Conservation (phyloP, 2,329 filamentous ascomycete genomes). For the Epicoccum nigrum region DNA sequence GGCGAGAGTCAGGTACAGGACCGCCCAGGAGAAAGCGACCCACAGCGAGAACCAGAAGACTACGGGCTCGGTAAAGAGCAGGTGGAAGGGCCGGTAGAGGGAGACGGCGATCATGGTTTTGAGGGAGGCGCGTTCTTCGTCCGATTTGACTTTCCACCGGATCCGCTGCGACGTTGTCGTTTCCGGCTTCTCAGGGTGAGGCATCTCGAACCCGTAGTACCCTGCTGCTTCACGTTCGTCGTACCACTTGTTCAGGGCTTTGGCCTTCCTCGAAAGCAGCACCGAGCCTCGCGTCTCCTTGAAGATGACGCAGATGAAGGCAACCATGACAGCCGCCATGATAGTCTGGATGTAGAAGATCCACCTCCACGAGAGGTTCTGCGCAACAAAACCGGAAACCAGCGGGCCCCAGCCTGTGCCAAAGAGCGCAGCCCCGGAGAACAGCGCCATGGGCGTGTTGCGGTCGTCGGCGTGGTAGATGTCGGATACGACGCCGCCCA, state of each 20-base stretch:
- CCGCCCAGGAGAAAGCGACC: constrained; percentile 88
- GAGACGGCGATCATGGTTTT: constrained; percentile 74
- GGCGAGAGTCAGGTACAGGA: constrained; percentile 83
- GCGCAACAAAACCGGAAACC: constrained; percentile 70
- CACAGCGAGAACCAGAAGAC: constrained; percentile 89
- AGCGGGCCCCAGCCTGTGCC: constrained; percentile 83
- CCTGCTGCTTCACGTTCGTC: constrained; percentile 72
- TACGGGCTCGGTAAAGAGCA: constrained; percentile 76
- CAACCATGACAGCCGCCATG: constrained; percentile 66
- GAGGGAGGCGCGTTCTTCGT: constrained; percentile 75
- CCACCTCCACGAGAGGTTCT: constrained; percentile 78
- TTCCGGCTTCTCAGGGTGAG: constrained; percentile 19
- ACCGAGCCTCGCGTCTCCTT: constrained; percentile 84
- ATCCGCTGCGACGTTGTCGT: constrained; percentile 60
- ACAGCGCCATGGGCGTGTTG: constrained; percentile 89
- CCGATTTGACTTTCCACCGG: constrained; percentile 79
- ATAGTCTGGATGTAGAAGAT: constrained; percentile 88
- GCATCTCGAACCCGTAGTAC: constrained; percentile 61
- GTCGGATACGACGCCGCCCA: constrained; percentile 89
- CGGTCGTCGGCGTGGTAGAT: constrained; percentile 78
- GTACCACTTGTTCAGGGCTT: constrained; percentile 78
- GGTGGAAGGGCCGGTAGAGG: constrained; percentile 76
- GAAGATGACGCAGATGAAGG: constrained; percentile 72
- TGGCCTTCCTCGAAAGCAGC: constrained; percentile 76
- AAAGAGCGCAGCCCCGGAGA: constrained; percentile 77